Conservation (phyloP, 2,329 filamentous ascomycete genomes). For the Dothistroma septosporum region DNA sequence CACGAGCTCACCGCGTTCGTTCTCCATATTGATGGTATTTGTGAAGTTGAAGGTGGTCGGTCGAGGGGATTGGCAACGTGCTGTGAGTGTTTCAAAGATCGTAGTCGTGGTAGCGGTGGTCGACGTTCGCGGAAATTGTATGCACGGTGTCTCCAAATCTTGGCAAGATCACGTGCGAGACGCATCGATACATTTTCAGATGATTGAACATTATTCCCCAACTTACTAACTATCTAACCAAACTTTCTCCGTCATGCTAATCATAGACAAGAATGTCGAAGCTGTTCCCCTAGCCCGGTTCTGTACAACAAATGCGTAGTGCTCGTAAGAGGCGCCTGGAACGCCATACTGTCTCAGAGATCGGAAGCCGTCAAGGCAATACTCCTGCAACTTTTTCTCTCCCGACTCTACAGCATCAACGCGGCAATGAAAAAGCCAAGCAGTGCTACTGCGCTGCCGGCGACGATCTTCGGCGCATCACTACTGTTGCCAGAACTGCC, state of each 20-base stretch:
- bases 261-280: slow-evolving; percentile 15
- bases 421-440: slow-evolving; percentile 37
- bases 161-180: slow-evolving; percentile 4
- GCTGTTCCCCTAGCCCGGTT: slow-evolving; percentile 6
- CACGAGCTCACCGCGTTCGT: slow-evolving; percentile 99
- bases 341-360: slow-evolving; percentile 14
- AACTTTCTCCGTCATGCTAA: slow-evolving; percentile 14
- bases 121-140: not conserved
- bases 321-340: slow-evolving; percentile 8
- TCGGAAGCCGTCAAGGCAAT: slow-evolving; percentile 20
- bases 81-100: slow-evolving; percentile 2
- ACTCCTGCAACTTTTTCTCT: slow-evolving; percentile 6
- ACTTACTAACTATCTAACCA: slow-evolving; percentile 14
- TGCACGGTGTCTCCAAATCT: slow-evolving; percentile 1
- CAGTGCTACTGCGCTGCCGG: slow-evolving; percentile 37
- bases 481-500: slow-evolving; percentile 26
- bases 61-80: slow-evolving; percentile 3
- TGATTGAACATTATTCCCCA: slow-evolving; percentile 10
- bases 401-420: slow-evolving; percentile 31
- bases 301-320: slow-evolving; percentile 15
- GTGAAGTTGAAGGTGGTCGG: slow-evolving; percentile 9
- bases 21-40: slow-evolving; percentile 70
- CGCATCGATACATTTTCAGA: not conserved
- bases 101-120: not conserved
- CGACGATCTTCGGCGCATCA: slow-evolving; percentile 32